These are phyloP conservation scores for Erucastrum elatum DNA, from an alignment of 345 rosid species.

Conservation along the genomic window DNA sequence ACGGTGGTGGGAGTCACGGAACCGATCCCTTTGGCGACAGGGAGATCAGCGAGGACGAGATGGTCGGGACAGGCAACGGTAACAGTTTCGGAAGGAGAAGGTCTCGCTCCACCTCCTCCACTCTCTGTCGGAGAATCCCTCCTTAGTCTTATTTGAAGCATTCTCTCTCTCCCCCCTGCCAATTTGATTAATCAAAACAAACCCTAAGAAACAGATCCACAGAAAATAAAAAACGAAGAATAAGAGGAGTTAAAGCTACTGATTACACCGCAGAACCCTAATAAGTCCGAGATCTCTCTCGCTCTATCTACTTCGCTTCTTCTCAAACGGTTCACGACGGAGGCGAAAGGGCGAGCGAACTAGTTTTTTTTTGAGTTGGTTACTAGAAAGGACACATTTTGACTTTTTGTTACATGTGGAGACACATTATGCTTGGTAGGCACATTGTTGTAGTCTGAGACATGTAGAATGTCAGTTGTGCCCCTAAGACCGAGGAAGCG, in stretches of 20 bases:
- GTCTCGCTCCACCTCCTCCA: constrained; percentile 56
- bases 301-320: background rate
- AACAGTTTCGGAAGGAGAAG: constrained; percentile 65
- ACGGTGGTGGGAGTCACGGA: constrained; percentile 61
- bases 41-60: constrained; percentile 95
- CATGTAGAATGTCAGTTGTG: too few species aligned
- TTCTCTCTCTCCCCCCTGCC: constrained; percentile 30
- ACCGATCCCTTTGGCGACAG: constrained; percentile 96
- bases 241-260: background rate
- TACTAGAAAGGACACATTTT: too few species aligned
- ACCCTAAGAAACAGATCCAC: background rate
- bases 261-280: background rate
- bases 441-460: too few species aligned
- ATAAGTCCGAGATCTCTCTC: background rate
- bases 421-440: too few species aligned
- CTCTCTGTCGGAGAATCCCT: constrained; percentile 60
- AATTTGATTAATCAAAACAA: background rate
- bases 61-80: constrained; percentile 97
- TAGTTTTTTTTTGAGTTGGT: background rate
- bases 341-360: background rate
- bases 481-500: too few species aligned
- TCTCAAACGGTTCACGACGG: background rate
- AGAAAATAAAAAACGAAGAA: background rate
- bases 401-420: too few species aligned
- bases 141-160: constrained; percentile 85